Percentiles rank a stretch among this genome's conserved stretches.
phyloP scores from a whole-genome alignment of 169 alveolate species.

The Plasmodium reichenowi region DNA sequence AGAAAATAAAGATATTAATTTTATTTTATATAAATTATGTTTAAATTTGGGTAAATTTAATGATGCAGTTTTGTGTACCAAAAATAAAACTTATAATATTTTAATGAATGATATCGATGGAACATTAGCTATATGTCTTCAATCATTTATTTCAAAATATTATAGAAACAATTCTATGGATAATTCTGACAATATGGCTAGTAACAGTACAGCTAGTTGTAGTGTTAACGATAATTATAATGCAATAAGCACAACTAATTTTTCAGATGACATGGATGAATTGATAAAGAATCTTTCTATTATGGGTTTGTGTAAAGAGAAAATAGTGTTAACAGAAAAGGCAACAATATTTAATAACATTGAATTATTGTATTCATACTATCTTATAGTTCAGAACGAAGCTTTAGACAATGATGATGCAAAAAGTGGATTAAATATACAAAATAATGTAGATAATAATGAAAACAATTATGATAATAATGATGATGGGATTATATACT shows the following conservation, averaged over 20 bases:
- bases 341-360: conserved; percentile 62
- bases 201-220: background rate
- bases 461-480: background rate
- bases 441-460: background rate
- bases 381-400: conserved; percentile 44
- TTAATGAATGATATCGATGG: conserved; percentile 72
- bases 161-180: conserved; percentile 4
- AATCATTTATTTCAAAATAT: conserved; percentile 47
- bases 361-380: conserved; percentile 47
- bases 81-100: conserved; percentile 59
- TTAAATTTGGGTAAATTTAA: conserved; percentile 45
- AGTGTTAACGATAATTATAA: background rate
- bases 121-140: conserved; percentile 67
- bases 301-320: conserved; percentile 72
- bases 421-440: background rate
- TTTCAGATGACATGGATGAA: conserved; percentile 5
- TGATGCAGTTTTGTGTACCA: conserved; percentile 72
- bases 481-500: conserved; percentile 62
- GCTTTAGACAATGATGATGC: background rate
- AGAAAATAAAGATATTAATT: conserved; percentile 68
- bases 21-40: conserved; percentile 61
- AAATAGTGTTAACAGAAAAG: conserved; percentile 44
- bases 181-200: background rate
- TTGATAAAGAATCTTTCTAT: conserved; percentile 60
- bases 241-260: background rate